These are phyloP conservation scores for Ceratocystis alfenasii DNA, from an alignment of 2,329 filamentous ascomycete genomes.

Conservation along the genomic window DNA sequence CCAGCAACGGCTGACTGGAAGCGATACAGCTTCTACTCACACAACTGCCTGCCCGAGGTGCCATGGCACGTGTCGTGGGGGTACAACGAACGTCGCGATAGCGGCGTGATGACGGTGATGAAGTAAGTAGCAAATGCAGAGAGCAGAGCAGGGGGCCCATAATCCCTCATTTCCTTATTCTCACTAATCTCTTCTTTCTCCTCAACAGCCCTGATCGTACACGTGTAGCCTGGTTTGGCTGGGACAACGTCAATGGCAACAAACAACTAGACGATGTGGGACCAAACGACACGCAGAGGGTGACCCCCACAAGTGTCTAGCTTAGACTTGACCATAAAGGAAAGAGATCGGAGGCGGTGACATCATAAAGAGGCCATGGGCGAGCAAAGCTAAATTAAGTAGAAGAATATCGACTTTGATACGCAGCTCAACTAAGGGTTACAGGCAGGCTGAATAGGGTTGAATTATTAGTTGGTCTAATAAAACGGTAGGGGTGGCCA, in stretches of 20 bases:
- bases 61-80: constrained; percentile 29
- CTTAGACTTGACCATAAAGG: neutral
- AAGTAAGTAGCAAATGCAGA: constrained; percentile 26
- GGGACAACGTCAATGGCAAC: constrained; percentile 24
- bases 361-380: neutral
- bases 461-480: neutral
- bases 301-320: neutral
- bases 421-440: neutral
- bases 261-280: constrained; percentile 23
- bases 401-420: neutral
- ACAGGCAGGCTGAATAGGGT: neutral
- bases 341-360: neutral
- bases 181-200: neutral
- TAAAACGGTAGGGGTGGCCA: neutral
- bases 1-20: constrained; percentile 21
- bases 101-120: constrained; percentile 28
- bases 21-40: constrained; percentile 25
- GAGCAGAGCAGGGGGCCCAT: neutral
- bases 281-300: constrained; percentile 23
- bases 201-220: constrained; percentile 15
- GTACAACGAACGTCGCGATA: constrained; percentile 27
- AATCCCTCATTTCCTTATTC: neutral
- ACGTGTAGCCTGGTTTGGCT: constrained; percentile 27
- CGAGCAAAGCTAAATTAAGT: too few relatives aligned
- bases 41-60: constrained; percentile 24